Conservation (phyloP, 1,139 yeast species). For the Debaryomyces udenii region DNA sequence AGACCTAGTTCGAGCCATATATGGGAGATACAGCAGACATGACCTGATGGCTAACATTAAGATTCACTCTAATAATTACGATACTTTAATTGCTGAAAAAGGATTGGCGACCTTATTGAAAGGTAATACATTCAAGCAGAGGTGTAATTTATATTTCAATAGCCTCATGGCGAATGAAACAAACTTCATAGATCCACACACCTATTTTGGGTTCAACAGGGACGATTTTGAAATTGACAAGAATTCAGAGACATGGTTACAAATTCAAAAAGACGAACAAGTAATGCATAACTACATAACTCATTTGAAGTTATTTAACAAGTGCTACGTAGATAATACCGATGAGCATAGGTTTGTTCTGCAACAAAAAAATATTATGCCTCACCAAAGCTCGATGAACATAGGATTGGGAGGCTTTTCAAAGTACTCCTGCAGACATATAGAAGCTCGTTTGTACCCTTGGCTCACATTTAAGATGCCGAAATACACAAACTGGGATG, state of each 20-base stretch:
- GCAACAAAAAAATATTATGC: conserved; percentile 1
- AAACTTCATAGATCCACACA: conserved; percentile 27
- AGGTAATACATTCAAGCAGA: conserved; percentile 6
- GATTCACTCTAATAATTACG: conserved; percentile 2
- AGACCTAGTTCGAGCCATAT: neutral
- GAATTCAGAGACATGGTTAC: conserved; percentile 19
- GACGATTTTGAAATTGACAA: conserved; percentile 15
- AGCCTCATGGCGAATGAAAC: conserved; percentile 25
- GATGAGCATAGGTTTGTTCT: conserved; percentile 1
- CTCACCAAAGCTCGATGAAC: neutral
- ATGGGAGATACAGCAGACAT: neutral
- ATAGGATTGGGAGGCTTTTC: neutral
- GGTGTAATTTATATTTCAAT: conserved; percentile 36
- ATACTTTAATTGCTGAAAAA: conserved; percentile 1
- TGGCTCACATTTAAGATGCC: conserved; percentile 32
- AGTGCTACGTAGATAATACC: conserved; percentile 34
- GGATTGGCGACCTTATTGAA: neutral
- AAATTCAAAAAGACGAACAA: conserved; percentile 29
- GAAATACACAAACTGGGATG: conserved; percentile 22
- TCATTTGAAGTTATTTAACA: conserved; percentile 44
- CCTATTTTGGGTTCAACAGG: conserved; percentile 20
- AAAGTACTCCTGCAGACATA: conserved; percentile 10
- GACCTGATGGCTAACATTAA: neutral
- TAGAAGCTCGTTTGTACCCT: conserved; percentile 26
- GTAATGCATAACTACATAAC: conserved; percentile 42